These are phyloP conservation scores for Botrytis medusae DNA, from an alignment of 2,329 filamentous ascomycete species.

Conservation along the genomic window DNA sequence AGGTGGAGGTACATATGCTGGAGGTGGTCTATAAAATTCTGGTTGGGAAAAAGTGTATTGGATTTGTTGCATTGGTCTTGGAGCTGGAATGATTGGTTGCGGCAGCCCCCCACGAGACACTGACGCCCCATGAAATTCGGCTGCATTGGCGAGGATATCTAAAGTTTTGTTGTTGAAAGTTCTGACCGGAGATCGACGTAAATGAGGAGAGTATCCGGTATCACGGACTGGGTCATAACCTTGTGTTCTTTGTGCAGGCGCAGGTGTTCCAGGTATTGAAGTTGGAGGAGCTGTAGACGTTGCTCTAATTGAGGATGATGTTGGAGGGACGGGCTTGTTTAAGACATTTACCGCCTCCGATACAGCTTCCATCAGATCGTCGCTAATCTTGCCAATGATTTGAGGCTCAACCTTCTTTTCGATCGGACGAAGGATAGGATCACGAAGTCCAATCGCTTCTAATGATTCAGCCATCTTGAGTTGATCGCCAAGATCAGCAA, in stretches of 20 bases:
- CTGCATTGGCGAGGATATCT: slow-evolving; percentile 18
- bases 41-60: slow-evolving; percentile 10
- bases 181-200: slow-evolving; percentile 15
- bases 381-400: slow-evolving; percentile 16
- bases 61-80: background rate
- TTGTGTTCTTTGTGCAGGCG: slow-evolving; percentile 21
- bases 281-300: slow-evolving; percentile 12
- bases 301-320: slow-evolving; percentile 14
- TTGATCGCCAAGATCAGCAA: slow-evolving; percentile 18
- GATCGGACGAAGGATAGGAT: slow-evolving; percentile 13
- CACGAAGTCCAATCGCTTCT: slow-evolving; percentile 20
- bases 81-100: background rate
- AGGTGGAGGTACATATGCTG: background rate
- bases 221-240: slow-evolving; percentile 34
- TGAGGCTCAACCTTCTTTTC: slow-evolving; percentile 3
- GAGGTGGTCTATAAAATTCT: slow-evolving; percentile 9
- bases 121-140: background rate
- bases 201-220: slow-evolving; percentile 20
- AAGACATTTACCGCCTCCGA: background rate
- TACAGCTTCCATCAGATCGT: slow-evolving; percentile 11
- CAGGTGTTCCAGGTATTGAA: slow-evolving; percentile 22
- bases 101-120: background rate
- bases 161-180: slow-evolving; percentile 6
- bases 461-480: slow-evolving; percentile 20
- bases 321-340: slow-evolving; percentile 9